Evolutionary conservation across 352 stramenopile species (phyloP), one percentile per base, ranked within the genome.

Genomic region (Phytophthora pseudosyringae): DNA sequence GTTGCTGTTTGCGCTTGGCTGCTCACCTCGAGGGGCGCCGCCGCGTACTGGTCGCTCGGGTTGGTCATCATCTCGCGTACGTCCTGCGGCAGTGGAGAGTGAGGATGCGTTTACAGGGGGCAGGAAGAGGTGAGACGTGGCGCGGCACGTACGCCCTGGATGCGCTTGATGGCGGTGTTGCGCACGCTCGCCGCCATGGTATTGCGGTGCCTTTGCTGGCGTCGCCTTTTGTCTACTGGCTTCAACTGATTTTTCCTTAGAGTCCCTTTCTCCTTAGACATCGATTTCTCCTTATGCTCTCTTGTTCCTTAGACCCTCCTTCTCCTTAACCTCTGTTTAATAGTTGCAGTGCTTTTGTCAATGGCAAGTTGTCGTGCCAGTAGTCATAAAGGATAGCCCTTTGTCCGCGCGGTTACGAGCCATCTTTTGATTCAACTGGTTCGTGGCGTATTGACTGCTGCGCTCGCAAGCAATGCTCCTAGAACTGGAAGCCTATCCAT

Each of bases 31-130:
- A 94, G 79, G n/a, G 86, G 86, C 28, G 80, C 73, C 7, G 86
- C 86, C 12, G 65, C 72, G 67, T 94, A 94, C 60, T 94, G 83
- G 66, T 94, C 86, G 65, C 86, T 94, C 38, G 86, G 86, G 57
- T 94, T 82, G 7, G 83, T 93, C 84, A 93, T 93, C 83, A 94
- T 93, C 71, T 94, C 86, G 40, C 86, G 86, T 47, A 94, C 84
- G 85, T 94, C 86, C 86, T 94, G 61, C 25, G 44, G 13, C 13
- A 38, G 1, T 33, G 39, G 7, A 35, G 35, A 55, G 40, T n/a
- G 18, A 53, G 9, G 13, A 21, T 32, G 10, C n/a, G 1, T 13
- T 29, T 26, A 29, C 39, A 8, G 11, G 49, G 45, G 18, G n/a
- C 7, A 50, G 32, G 16, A 3, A 41, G 1, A 2, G 12, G 7